Percentiles rank a stretch among this genome's conserved stretches.
phyloP scores from a whole-genome alignment of 129 eudicot genomes.

The Rutidosis leptorrhynchoides region DNA sequence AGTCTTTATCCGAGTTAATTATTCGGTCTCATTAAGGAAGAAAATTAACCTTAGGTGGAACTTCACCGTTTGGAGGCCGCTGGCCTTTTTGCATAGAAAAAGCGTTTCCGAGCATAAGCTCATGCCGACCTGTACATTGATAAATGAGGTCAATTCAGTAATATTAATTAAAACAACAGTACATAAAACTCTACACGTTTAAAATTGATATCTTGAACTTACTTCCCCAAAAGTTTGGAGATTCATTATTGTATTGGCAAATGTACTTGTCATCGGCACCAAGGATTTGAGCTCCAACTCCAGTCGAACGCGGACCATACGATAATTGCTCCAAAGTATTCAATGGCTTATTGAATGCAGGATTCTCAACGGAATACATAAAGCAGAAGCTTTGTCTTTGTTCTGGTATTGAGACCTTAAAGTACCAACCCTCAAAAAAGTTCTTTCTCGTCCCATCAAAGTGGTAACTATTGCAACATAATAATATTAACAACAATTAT shows the following conservation, averaged over 20 bases:
- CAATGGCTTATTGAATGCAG: slow-evolving; percentile 62
- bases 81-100: slow-evolving; percentile 44
- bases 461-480: slow-evolving; percentile 61
- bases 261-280: slow-evolving; percentile 90
- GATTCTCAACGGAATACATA: slow-evolving; percentile 94
- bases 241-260: slow-evolving; percentile 72
- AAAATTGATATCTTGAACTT: slow-evolving; percentile 32
- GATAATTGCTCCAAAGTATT: slow-evolving; percentile 60
- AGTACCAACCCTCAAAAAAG: slow-evolving; percentile 99
- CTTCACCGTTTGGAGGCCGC: slow-evolving; percentile 66
- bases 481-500: no score
- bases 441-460: slow-evolving; percentile 76
- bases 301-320: slow-evolving; percentile 77
- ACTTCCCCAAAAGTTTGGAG: slow-evolving; percentile 94
- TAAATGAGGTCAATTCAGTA: slow-evolving; percentile 22
- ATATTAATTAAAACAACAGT: neutral
- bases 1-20: neutral
- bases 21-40: neutral
- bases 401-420: slow-evolving; percentile 94
- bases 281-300: slow-evolving; percentile 93
- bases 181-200: neutral
- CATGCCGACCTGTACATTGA: slow-evolving; percentile 65
- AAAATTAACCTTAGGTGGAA: slow-evolving; percentile 69
- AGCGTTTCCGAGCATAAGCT: slow-evolving; percentile 77
- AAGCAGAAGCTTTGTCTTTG: slow-evolving; percentile 90